Conservation (phyloP, 192 early-diverging fungal genomes). For the Coemansia sp. region DNA sequence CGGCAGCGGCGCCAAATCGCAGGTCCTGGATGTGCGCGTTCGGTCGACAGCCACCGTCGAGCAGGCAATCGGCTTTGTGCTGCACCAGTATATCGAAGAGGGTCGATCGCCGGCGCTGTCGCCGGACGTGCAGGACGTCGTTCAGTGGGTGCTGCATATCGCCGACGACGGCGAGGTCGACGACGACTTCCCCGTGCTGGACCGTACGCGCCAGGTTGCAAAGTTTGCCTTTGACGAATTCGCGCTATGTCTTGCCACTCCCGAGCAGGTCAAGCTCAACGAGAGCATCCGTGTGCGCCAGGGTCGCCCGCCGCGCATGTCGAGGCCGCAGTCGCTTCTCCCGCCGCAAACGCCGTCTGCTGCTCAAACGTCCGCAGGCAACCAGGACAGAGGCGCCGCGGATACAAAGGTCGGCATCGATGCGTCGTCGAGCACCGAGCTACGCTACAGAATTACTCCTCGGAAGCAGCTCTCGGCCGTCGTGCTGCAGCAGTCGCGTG, state of each 20-base stretch:
- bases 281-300: constrained; percentile 49
- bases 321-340: constrained; percentile 23
- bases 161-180: constrained; percentile 95
- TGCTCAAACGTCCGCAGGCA: no score
- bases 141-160: constrained; percentile 86
- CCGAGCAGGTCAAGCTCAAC: constrained; percentile 64
- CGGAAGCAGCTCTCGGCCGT: constrained; percentile 24
- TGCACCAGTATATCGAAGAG: constrained; percentile 84
- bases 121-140: constrained; percentile 61
- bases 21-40: constrained; percentile 66
- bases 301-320: constrained; percentile 39
- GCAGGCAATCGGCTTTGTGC: constrained; percentile 88
- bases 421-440: neutral
- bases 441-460: constrained; percentile 11
- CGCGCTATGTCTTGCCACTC: constrained; percentile 77
- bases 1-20: constrained; percentile 35
- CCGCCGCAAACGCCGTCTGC: neutral
- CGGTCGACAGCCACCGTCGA: constrained; percentile 80
- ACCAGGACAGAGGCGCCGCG: no score
- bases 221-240: constrained; percentile 88
- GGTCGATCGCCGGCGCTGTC: constrained; percentile 62
- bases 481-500: constrained; percentile 39
- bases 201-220: constrained; percentile 80
- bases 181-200: constrained; percentile 94
- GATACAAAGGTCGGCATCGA: neutral